Conservation (phyloP, 805 yeast species). For the Candida hispaniensis region DNA sequence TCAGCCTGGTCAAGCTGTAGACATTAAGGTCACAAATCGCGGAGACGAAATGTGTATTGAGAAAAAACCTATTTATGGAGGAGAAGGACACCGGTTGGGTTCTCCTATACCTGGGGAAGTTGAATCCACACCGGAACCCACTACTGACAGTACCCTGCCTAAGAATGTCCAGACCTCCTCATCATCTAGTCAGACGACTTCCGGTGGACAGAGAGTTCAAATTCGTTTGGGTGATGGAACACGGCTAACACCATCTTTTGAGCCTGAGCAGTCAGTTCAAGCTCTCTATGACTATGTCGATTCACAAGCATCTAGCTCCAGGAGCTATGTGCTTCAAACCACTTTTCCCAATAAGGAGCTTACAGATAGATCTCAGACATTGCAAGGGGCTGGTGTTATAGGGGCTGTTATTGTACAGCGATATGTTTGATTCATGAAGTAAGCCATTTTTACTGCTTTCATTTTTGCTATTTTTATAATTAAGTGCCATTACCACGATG, state of each 20-base stretch:
- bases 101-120: constrained; percentile 76
- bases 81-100: constrained; percentile 78
- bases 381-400: constrained; percentile 63
- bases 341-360: constrained; percentile 76
- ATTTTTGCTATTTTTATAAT: not conserved
- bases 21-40: constrained; percentile 72
- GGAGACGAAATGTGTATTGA: constrained; percentile 69
- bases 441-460: constrained; percentile 7
- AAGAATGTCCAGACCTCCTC: constrained; percentile 23
- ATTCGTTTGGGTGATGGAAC: constrained; percentile 77
- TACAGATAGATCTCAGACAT: constrained; percentile 43
- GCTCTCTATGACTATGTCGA: constrained; percentile 60
- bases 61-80: constrained; percentile 54
- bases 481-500: no score
- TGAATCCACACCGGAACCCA: constrained; percentile 16
- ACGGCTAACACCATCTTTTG: constrained; percentile 52
- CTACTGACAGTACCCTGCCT: constrained; percentile 21
- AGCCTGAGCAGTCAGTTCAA: constrained; percentile 53
- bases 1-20: constrained; percentile 84
- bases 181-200: constrained; percentile 4
- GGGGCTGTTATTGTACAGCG: constrained; percentile 88
- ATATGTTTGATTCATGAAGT: constrained; percentile 39
- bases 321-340: constrained; percentile 57
- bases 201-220: constrained; percentile 47
- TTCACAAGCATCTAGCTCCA: constrained; percentile 34